Base-by-base conservation (phyloP, 495 filamentous ascomycete species). In the Bombardia bombarda region DNA sequence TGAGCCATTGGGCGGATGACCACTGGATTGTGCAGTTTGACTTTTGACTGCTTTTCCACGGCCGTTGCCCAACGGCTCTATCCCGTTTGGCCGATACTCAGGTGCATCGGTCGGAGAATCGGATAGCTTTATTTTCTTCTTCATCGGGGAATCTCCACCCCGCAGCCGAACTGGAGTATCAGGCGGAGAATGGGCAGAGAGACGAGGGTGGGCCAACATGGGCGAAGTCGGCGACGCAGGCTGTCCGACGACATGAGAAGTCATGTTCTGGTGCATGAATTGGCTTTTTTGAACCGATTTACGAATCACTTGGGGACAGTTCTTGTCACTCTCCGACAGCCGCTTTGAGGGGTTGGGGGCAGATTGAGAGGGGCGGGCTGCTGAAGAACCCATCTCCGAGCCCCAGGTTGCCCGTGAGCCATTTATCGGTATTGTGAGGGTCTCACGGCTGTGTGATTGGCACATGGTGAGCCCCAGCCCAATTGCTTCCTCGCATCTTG, bases 141-240 rank as follows among this genome's bases (percentile, higher is more conserved):
- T n/a, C n/a, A n/a, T n/a, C n/a, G n/a, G n/a, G n/a, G n/a, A n/a
- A n/a, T n/a, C n/a, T n/a, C n/a, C n/a, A n/a, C n/a, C n/a, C n/a
- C n/a, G n/a, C n/a, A n/a, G n/a, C n/a, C n/a, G n/a, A n/a, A n/a
- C n/a, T n/a, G n/a, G n/a, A n/a, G n/a, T n/a, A 14, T 23, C 35
- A 18, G 43, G 46, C 19, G 42, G 38, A 16, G 52, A 50, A 37
- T 42, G 32, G 22, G 34, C 48, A 5, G 34, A 3, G 3, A 40
- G 45, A 19, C 38, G 38, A 21, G 36, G 32, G 33, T 32, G 8
- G n/a, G 30, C 20, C 16, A 34, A n/a, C 19, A 35, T 31, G 0
- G 26, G 30, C 4, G 26, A 23, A 19, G 40, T n/a, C 5, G 28
- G 10, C 16, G 19, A 7, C 9, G 17, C 8, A 37, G 34, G 10